Base-by-base conservation (phyloP, 768 basidiomycete genomes). In the Tulasnella sp. region DNA sequence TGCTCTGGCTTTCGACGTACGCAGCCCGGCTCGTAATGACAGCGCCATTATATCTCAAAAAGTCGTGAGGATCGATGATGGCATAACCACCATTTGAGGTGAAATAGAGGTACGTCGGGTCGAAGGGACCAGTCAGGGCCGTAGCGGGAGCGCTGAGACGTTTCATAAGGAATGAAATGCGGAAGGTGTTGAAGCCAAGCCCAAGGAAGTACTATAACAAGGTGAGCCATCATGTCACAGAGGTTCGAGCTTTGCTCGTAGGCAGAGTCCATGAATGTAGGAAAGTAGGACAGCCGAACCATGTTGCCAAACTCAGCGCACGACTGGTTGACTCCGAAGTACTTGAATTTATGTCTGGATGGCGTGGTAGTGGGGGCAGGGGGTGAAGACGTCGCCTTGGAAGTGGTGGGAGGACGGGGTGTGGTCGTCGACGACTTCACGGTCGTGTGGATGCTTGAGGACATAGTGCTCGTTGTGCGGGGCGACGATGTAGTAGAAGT, bases 281-380 rank as follows among this genome's bases (percentile, higher is more conserved):
- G 6, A 54, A 1, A 39, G n/a, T 7, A 27, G 17, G n/a, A 6
- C 8, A n/a, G 19, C 12, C 50, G 17, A 7, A 59, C 58, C 11
- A 62, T 68, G 60, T 72, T 68, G n/a, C 80, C 80, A 60, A 81
- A 82, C 66, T 82, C 80, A 45, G 79, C 80, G 61, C 79, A 78
- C 50, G 77, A 75, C 65, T 82, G 67, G 67, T 79, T 81, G 39
- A 81, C 79, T 66, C 80, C 81, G 59, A 80, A 80, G 71, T 67
- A 78, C 64, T 74, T 71, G 74, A 82, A 81, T 65, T 79, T 39
- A 12, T 61, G 46, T 19, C 63, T 35, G 51, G 61, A 53, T 15
- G 65, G 23, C 14, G 71, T 65, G 3, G 67, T 62, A 6, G 70
- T 65, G 6, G 63, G 56, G 15, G 61, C 61, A 3, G 70, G 65